These are phyloP conservation scores for Marasmius tenuissimus DNA, from an alignment of 1,284 basidiomycete genomes.

Conservation along the genomic window DNA sequence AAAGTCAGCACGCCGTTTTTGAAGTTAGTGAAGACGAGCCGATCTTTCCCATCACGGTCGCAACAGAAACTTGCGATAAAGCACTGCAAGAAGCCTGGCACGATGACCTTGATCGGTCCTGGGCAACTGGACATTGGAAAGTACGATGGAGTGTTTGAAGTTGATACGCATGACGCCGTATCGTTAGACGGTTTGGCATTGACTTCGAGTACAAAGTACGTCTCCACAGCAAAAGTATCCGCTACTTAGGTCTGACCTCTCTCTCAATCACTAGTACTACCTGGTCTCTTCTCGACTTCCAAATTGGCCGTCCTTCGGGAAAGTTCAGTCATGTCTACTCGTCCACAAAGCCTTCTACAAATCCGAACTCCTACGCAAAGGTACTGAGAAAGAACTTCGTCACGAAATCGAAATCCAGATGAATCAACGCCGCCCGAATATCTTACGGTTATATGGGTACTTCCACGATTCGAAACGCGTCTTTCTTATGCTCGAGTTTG, in stretches of 20 bases:
- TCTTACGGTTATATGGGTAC: constrained; percentile 78
- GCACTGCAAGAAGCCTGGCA: too few relatives aligned
- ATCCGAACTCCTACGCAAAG: constrained; percentile 51
- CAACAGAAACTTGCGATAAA: constrained; percentile 13
- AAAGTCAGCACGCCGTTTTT: constrained; percentile 10
- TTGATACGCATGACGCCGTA: constrained; percentile 73
- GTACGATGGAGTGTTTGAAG: constrained; percentile 88
- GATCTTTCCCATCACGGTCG: neutral
- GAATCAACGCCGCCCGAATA: constrained; percentile 94
- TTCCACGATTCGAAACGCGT: constrained; percentile 69
- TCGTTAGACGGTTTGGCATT: constrained; percentile 75
- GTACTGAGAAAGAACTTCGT: constrained; percentile 65
- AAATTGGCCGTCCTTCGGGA: constrained; percentile 93
- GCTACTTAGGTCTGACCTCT: constrained; percentile 30
- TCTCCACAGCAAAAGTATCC: constrained; percentile 7
- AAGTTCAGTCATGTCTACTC: constrained; percentile 99
- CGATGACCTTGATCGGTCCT: constrained; percentile 13
- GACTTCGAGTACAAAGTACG: constrained; percentile 71
- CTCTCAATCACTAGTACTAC: constrained; percentile 69
- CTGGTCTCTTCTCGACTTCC: constrained; percentile 86
- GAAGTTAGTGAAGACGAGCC: constrained; percentile 2
- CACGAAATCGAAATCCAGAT: constrained; percentile 98
- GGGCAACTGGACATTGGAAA: constrained; percentile 69
- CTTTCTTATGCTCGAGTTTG: constrained; percentile 69
- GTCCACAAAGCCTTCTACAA: constrained; percentile 98